Conservation (phyloP, 2,329 filamentous ascomycete genomes). For the Drechslerella dactyloides region DNA sequence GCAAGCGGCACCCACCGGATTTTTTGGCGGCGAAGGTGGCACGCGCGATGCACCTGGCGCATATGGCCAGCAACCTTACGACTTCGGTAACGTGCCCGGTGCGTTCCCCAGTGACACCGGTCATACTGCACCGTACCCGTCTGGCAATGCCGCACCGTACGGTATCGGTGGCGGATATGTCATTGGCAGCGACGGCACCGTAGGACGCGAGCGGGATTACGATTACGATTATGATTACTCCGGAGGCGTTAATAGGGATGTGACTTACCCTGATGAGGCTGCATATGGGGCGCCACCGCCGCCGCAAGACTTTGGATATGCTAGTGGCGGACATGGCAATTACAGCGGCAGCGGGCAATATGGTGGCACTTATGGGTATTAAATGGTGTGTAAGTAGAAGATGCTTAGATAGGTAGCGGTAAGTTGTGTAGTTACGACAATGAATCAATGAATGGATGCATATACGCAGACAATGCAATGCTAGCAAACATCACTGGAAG, state of each 20-base stretch:
- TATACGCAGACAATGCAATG: no score
- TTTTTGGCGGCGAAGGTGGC: conserved; percentile 29
- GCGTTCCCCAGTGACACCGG: conserved; percentile 23
- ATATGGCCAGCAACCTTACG: conserved; percentile 6
- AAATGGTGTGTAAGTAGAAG: no score
- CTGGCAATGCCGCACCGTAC: conserved; percentile 35
- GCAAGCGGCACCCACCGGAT: conserved; percentile 4
- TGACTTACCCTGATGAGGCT: conserved; percentile 38
- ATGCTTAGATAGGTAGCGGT: no score
- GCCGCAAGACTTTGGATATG: not conserved
- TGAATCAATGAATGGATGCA: no score
- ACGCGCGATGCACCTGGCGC: conserved; percentile 5
- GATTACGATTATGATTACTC: conserved; percentile 34
- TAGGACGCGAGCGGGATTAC: conserved; percentile 46
- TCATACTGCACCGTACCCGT: conserved; percentile 32
- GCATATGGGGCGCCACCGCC: conserved; percentile 33
- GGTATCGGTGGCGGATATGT: conserved; percentile 41
- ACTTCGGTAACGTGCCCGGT: conserved; percentile 44
- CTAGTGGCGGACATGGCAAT: conserved; percentile 19
- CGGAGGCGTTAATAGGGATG: conserved; percentile 14
- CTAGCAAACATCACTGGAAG: no score
- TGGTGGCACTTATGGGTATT: conserved; percentile 7
- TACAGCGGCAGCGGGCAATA: conserved; percentile 22
- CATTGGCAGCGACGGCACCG: conserved; percentile 39
- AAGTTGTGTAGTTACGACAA: no score